Base-by-base conservation (phyloP, 2,329 filamentous ascomycete species). In the Arachnomyces sp. region DNA sequence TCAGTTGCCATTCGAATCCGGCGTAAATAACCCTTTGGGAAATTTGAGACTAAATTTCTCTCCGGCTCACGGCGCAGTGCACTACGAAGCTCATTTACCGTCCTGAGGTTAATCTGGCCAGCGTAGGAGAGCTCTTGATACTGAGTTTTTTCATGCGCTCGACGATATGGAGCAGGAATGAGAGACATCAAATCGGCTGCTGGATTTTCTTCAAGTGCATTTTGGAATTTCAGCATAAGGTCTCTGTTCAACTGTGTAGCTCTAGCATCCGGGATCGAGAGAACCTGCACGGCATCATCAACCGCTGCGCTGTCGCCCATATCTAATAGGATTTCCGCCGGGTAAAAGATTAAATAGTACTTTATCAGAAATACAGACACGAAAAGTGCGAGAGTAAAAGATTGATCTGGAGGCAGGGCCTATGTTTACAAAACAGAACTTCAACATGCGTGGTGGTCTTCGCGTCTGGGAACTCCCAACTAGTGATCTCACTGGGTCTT, bases 211-310 rank as follows among this genome's bases (percentile, higher is more conserved):
- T 52, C 33, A 1, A 54, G 30, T 15, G 41, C 49, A 3, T 37
- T 43, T 32, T 52, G 42, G 35, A 55, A 54, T 34, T 37, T 29
- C 1, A 17, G 38, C 43, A 55, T 47, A 3, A 54, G 39, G 6
- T 53, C 46, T 40, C 37, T 43, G 42, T 55, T 55, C 48, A 45
- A 51, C 34, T 50, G 45, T 34, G 40, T 46, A 2, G 52, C 50
- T 7, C 51, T 39, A 30, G 28, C 12, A 21, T 42, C 25, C 14
- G 44, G 30, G 12, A 54, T 44, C 17, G 44, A 48, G 17, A 39
- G 36, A 14, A 30, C 1, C 16, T 13, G 34, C 9, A 15, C 16
- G 30, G 3, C 7, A 28, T 48, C 47, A 25, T 46, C 21, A 9
- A 9, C 21, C 9, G 21, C 9, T 25, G 21, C 21, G 21, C 9